Base-by-base conservation (phyloP, 257 asterid genomes). In the Scutellaria baicalensis region DNA sequence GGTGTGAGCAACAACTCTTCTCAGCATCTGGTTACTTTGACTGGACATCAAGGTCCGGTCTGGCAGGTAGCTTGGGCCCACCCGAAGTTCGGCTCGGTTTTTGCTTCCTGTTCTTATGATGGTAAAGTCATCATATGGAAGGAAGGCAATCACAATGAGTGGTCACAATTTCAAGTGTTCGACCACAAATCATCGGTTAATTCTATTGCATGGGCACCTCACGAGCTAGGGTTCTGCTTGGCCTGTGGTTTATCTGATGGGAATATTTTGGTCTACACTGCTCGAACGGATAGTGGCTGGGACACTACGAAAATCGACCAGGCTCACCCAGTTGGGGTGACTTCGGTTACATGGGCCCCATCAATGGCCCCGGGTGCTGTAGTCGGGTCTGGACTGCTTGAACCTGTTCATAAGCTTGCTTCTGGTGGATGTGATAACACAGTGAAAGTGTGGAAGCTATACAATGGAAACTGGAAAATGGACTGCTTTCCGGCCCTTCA, bases 31-130 rank as follows among this genome's bases (percentile, higher is more conserved):
- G 89, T 93, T 8, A 89, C 96, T 44, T 64, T 89, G 79, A 87
- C 63, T n/a, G 95, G 96, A n/a, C 97, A 91, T 72, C 89, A 77
- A 62, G 93, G 95, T 58, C 96, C 97, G 8, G 95, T 91, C 59
- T 91, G 97, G 97, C 93, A 91, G 79, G 89, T 88, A 40, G 77
- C 84, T 5, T 91, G 95, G 97, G 96, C 95, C 13, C 97, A 89
- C 79, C 97, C 95, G 52, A 91, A 91, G 75, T 91, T 91, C 51
- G 96, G 97, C 23, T 84, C 91, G 2, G 36, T 73, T 6, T 91
- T 89, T 14, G 96, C 96, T 64, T 91, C 97, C 39, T 85, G 96
- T 70, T 91, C 95, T 43, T 89, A 89, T 47, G 97, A 91, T 59
- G 95, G 97, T 35, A 83, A 80, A 66, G 95, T 91, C 56, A 83